These are phyloP conservation scores for Allomyces macrogynus DNA, from an alignment of 192 early-diverging fungal species.

Conservation along the genomic window DNA sequence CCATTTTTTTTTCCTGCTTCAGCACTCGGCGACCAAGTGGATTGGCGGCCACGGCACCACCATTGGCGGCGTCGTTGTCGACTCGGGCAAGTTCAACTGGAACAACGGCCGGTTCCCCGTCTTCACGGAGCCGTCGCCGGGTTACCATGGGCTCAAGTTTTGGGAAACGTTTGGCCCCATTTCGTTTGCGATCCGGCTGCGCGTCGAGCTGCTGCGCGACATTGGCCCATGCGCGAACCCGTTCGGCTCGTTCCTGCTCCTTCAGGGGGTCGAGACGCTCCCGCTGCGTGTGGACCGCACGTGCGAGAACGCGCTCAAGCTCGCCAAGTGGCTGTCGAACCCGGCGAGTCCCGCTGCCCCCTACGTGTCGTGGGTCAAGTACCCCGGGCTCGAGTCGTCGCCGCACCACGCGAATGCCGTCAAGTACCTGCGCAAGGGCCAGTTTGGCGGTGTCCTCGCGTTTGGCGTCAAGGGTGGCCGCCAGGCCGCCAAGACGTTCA, in stretches of 20 bases:
- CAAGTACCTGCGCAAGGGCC: slow-evolving; percentile 55
- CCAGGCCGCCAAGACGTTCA: slow-evolving; percentile 41
- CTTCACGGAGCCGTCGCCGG: slow-evolving; percentile 63
- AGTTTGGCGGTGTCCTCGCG: slow-evolving; percentile 66
- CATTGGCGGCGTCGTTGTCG: slow-evolving; percentile 76
- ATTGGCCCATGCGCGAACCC: slow-evolving; percentile 69
- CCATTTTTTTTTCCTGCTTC: not conserved
- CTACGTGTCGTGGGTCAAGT: slow-evolving; percentile 60
- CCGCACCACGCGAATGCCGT: slow-evolving; percentile 56
- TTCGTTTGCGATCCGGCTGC: slow-evolving; percentile 53
- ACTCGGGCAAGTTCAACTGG: slow-evolving; percentile 74
- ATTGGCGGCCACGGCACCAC: slow-evolving; percentile 76
- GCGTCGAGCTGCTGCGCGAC: slow-evolving; percentile 69
- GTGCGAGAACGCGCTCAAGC: slow-evolving; percentile 48
- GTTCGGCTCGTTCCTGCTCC: slow-evolving; percentile 66
- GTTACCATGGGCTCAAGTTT: slow-evolving; percentile 74
- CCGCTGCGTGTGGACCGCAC: slow-evolving; percentile 75
- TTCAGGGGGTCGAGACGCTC: slow-evolving; percentile 81
- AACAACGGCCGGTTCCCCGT: slow-evolving; percentile 69
- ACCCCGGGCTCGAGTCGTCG: slow-evolving; percentile 65
- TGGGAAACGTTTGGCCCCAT: slow-evolving; percentile 47
- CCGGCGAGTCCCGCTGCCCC: slow-evolving; percentile 12
- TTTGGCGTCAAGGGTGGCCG: slow-evolving; percentile 43
- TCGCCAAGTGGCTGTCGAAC: slow-evolving; percentile 61
- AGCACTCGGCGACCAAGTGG: slow-evolving; percentile 78